A percentile compares a stretch with the other conserved stretches of the same genome.
Conservation (phyloP, 768 basidiomycete genomes). For the Leucocoprinus sp. region DNA sequence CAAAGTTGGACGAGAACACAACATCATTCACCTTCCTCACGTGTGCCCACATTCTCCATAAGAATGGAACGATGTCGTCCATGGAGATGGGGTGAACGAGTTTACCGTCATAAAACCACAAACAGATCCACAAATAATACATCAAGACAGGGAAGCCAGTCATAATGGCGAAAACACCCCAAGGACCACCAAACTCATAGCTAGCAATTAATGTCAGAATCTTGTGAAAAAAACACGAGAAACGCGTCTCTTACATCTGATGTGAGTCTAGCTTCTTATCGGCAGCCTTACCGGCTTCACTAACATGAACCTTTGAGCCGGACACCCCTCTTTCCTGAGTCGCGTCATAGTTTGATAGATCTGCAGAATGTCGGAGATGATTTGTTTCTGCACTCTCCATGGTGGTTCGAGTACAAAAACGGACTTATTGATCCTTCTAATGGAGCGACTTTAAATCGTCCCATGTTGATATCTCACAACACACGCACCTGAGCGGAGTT, state of each 20-base stretch:
- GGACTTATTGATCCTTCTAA: neutral
- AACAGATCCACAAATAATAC: slow-evolving; percentile 98
- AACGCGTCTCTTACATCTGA: slow-evolving; percentile 34
- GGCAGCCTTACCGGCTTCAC: slow-evolving; percentile 64
- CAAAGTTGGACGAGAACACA: neutral
- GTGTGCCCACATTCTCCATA: slow-evolving; percentile 79
- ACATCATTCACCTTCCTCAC: slow-evolving; percentile 50
- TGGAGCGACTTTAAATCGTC: slow-evolving; percentile 22
- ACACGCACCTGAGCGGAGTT: neutral
- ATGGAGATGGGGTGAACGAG: slow-evolving; percentile 61
- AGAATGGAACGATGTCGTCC: slow-evolving; percentile 70
- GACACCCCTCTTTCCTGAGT: slow-evolving; percentile 14
- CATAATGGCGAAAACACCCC: slow-evolving; percentile 91
- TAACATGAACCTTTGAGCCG: slow-evolving; percentile 29
- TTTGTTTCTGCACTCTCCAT: slow-evolving; percentile 12
- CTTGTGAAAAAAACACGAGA: neutral
- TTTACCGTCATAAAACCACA: slow-evolving; percentile 91
- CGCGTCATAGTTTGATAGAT: slow-evolving; percentile 14
- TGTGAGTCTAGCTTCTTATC: slow-evolving; percentile 73
- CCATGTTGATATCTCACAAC: no score
- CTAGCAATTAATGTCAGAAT: slow-evolving; percentile 29
- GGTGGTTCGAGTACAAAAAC: neutral
- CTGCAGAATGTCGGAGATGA: slow-evolving; percentile 12
- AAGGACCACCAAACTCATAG: slow-evolving; percentile 95
- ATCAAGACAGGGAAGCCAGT: slow-evolving; percentile 88